Evolutionary conservation across 1,284 basidiomycete species (phyloP), one percentile per base, ranked within the genome.

Genomic region (Earliella scabrosa): DNA sequence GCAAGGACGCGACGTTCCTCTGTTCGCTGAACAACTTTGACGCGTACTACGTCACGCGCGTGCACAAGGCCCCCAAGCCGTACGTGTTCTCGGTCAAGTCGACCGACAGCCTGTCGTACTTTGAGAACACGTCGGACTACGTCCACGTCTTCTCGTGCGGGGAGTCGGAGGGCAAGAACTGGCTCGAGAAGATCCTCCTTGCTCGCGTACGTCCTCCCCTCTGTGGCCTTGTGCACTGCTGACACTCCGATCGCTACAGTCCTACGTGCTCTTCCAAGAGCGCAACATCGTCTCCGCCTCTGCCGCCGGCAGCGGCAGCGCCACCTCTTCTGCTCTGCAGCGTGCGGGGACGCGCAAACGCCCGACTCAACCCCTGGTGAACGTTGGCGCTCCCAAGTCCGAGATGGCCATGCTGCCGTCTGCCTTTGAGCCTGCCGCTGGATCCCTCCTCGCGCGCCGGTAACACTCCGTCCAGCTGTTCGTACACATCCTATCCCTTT

Each of bases 51-150:
- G 78, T 93, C 50, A 91, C 87, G 6, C 82, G 88, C 18, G 71
- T 81, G 16, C 82, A 87, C 69, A 91, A 90, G 65, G 78, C 90
- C 1, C 90, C 91, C 1, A 93, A 91, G 68, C 78, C 83, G 0
- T 95, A 87, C 63, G 82, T 87, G 14, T 95, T 97, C 66, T 86
- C 91, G 20, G 75, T 95, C 68, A 97, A 96, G 74, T 92, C 89
- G 36, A 93, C 91, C 14, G 93, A 96, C 66, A 90, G 89, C 63
- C 77, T 91, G 20, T 83, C 88, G 2, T 81, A 88, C 66, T 97
- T 96, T 66, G 93, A 95, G 75, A 86, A 93, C 69, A 83, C 85
- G 6, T 78, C 84, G 23, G 94, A 97, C 66, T 96, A 95, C 72
- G 73, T 93, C 54, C 92, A 95, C 67, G 77, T 87, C 49, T 92